phyloP scores from a whole-genome alignment of 345 rosid species.

The Excoecaria agallocha region DNA sequence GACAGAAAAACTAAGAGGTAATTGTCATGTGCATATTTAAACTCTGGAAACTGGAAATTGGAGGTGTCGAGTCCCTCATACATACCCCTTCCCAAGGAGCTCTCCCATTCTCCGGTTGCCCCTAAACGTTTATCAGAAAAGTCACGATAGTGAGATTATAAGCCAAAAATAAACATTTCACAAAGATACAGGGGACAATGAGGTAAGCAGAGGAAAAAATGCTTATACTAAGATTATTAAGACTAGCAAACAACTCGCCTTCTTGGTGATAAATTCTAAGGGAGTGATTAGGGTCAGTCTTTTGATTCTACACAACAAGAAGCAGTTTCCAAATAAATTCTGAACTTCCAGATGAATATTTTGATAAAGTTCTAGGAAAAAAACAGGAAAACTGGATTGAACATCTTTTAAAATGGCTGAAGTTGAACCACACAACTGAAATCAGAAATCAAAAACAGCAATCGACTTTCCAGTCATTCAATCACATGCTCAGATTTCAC shows the following conservation, averaged over 20 bases:
- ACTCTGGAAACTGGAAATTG: too few species aligned
- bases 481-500: background rate
- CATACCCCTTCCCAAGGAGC: slow-evolving; percentile 90
- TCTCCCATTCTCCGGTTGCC: slow-evolving; percentile 58
- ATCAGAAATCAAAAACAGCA: too few species aligned
- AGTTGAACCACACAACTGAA: background rate
- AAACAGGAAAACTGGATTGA: background rate
- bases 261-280: background rate
- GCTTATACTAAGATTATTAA: background rate
- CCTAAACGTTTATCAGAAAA: slow-evolving; percentile 43
- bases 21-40: too few species aligned
- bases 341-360: background rate
- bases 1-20: background rate
- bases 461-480: background rate
- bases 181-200: background rate
- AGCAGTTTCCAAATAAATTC: background rate
- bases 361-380: background rate
- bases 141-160: slow-evolving; percentile 12
- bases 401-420: background rate
- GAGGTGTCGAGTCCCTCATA: background rate
- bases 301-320: too few species aligned
- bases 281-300: too few species aligned
- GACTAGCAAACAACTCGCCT: background rate
- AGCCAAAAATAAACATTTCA: background rate
- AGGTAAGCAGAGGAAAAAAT: background rate